phyloP scores from a whole-genome alignment of 495 filamentous ascomycete species.

The Neurospora tetrasperma region DNA sequence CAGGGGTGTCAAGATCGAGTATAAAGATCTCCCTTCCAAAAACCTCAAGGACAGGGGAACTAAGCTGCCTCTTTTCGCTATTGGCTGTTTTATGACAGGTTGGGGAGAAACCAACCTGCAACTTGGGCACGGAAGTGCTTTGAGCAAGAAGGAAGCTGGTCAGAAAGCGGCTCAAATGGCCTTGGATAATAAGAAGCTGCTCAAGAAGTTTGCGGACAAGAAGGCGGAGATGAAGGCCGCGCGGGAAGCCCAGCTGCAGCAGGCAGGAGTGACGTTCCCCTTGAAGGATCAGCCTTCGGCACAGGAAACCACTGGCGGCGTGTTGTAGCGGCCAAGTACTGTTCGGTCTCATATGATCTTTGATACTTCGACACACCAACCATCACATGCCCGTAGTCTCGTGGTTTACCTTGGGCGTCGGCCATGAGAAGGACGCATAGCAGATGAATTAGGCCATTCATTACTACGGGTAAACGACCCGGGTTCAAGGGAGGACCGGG shows the following conservation, averaged over 20 bases:
- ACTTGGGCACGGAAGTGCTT: constrained; percentile 57
- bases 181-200: constrained; percentile 46
- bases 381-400: neutral
- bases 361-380: neutral
- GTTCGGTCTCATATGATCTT: neutral
- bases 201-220: constrained; percentile 42
- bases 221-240: constrained; percentile 33
- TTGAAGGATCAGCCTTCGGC: neutral
- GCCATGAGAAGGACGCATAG: neutral
- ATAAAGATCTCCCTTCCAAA: constrained; percentile 46
- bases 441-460: neutral
- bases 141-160: constrained; percentile 65
- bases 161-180: constrained; percentile 58
- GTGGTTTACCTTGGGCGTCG: neutral
- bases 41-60: constrained; percentile 46
- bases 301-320: neutral
- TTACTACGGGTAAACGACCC: neutral
- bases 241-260: constrained; percentile 8
- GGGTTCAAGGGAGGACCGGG: neutral
- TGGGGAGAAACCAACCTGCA: constrained; percentile 56
- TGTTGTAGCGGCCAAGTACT: neutral
- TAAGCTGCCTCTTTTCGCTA: constrained; percentile 47
- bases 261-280: neutral
- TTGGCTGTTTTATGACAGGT: constrained; percentile 64
- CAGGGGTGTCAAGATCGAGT: constrained; percentile 54